These are phyloP conservation scores for Ceratocystis cubensis DNA, from an alignment of 2,329 filamentous ascomycete genomes.

Conservation along the genomic window DNA sequence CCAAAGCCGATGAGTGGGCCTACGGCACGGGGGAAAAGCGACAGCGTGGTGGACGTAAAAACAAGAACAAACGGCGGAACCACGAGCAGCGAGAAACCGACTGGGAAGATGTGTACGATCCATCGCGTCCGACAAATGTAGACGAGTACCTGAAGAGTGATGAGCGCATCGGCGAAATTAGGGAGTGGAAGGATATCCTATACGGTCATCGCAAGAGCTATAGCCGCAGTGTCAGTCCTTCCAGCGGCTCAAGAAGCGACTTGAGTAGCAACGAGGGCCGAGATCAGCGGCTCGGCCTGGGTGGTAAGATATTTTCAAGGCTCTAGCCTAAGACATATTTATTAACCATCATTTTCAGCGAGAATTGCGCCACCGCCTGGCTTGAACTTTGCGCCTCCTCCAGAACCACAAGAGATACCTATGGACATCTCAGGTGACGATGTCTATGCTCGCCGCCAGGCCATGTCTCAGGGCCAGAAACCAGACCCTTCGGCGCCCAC, in stretches of 20 bases:
- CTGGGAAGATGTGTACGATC: conserved; percentile 89
- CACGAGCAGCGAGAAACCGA: conserved; percentile 51
- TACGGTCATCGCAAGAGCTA: conserved; percentile 54
- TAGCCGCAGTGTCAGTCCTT: conserved; percentile 27
- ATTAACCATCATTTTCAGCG: conserved; percentile 29
- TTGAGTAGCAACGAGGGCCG: conserved; percentile 31
- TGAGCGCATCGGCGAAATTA: conserved; percentile 65
- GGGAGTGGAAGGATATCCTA: conserved; percentile 73
- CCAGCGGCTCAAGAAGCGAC: conserved; percentile 29
- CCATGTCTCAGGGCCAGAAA: conserved; percentile 38
- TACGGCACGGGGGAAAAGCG: conserved; percentile 52
- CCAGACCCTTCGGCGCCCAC: conserved; percentile 19
- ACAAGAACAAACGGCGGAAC: conserved; percentile 55
- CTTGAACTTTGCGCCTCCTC: conserved; percentile 46
- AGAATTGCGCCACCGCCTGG: conserved; percentile 48
- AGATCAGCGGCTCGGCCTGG: neutral
- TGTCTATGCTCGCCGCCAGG: conserved; percentile 51
- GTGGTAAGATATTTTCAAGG: neutral
- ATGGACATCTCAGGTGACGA: conserved; percentile 51
- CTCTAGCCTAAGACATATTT: neutral
- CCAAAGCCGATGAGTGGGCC: conserved; percentile 68
- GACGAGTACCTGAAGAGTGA: conserved; percentile 76
- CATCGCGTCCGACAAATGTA: conserved; percentile 66
- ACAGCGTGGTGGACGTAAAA: conserved; percentile 65
- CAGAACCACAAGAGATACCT: conserved; percentile 35